Percentiles rank a stretch among this genome's conserved stretches.
These are phyloP conservation scores for Microdochium nivale DNA, from an alignment of 2,329 filamentous ascomycete genomes.

Conservation along the genomic window DNA sequence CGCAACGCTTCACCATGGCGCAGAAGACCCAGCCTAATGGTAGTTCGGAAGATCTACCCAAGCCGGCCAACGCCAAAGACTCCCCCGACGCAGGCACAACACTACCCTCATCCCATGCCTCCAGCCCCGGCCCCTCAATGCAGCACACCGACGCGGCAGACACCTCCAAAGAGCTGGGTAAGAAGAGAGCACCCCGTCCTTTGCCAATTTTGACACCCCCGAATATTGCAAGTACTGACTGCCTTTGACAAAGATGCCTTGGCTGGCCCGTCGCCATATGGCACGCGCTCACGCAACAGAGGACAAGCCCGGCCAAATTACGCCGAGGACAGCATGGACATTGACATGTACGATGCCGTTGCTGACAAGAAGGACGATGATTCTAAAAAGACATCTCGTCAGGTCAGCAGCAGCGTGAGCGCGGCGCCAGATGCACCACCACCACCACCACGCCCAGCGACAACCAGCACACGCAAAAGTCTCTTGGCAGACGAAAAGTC, in stretches of 20 bases:
- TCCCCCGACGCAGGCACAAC: slow-evolving; percentile 17
- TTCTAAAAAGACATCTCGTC: slow-evolving; percentile 47
- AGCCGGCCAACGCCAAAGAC: slow-evolving; percentile 22
- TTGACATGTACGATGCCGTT: slow-evolving; percentile 70
- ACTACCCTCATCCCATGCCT: slow-evolving; percentile 18
- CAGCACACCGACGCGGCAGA: slow-evolving; percentile 12
- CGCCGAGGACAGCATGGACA: slow-evolving; percentile 87
- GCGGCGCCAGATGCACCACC: slow-evolving; percentile 20
- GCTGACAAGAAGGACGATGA: slow-evolving; percentile 46
- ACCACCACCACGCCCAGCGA: slow-evolving; percentile 15
- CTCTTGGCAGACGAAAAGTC: slow-evolving; percentile 19
- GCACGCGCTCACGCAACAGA: slow-evolving; percentile 88
- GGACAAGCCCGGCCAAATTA: slow-evolving; percentile 82
- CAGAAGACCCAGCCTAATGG: slow-evolving; percentile 18
- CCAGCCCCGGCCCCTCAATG: slow-evolving; percentile 15
- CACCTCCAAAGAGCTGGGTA: slow-evolving; percentile 14
- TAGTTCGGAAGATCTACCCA: slow-evolving; percentile 23
- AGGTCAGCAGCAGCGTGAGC: slow-evolving; percentile 26
- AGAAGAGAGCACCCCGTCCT: slow-evolving; percentile 11
- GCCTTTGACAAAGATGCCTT: slow-evolving; percentile 34
- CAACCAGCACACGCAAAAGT: slow-evolving; percentile 29
- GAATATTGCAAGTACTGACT: not conserved
- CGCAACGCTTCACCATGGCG: slow-evolving; percentile 24
- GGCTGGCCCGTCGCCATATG: slow-evolving; percentile 63
- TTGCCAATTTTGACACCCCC: not conserved